Conservation (phyloP, 129 eudicot genomes). For the Centrapalus pauciflorus region DNA sequence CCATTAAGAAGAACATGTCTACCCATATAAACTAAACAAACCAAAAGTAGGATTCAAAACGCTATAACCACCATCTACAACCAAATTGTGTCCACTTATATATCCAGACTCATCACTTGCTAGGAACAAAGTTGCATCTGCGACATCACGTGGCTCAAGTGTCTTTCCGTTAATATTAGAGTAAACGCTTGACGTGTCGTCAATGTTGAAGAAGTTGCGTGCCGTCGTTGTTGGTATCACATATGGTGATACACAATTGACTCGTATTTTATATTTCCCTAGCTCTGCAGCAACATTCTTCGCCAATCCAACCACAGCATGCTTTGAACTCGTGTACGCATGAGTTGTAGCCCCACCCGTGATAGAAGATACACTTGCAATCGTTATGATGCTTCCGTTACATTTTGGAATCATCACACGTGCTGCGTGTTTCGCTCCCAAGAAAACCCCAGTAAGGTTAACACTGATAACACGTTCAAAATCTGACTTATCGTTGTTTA, state of each 20-base stretch:
- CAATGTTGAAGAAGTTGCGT: slow-evolving; percentile 3
- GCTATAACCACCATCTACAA: slow-evolving; percentile 44
- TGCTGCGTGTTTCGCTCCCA: slow-evolving; percentile 40
- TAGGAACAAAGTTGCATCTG: slow-evolving; percentile 32
- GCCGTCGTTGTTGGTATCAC: slow-evolving; percentile 16
- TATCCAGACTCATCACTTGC: slow-evolving; percentile 50
- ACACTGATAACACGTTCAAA: slow-evolving; percentile 27
- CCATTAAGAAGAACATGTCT: too few species aligned
- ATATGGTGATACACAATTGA: slow-evolving; percentile 39
- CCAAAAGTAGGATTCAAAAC: slow-evolving; percentile 27
- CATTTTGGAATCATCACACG: slow-evolving; percentile 34
- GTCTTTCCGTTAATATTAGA: slow-evolving; percentile 24
- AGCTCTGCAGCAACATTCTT: slow-evolving; percentile 39
- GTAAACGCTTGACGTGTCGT: slow-evolving; percentile 11
- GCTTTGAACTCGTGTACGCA: slow-evolving; percentile 47
- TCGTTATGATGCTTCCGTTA: slow-evolving; percentile 27
- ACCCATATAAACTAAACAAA: too few species aligned
- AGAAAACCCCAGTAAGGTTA: slow-evolving; percentile 25
- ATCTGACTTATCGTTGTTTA: slow-evolving; percentile 13
- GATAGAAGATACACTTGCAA: slow-evolving; percentile 16
- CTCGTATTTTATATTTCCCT: slow-evolving; percentile 34
- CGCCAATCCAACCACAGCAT: slow-evolving; percentile 41
- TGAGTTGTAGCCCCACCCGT: slow-evolving; percentile 24
- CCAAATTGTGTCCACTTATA: slow-evolving; percentile 41
- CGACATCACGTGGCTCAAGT: slow-evolving; percentile 33